Evolutionary conservation across 2,329 filamentous ascomycete genomes (phyloP).

Genomic region (Exophiala alcalophila): DNA sequence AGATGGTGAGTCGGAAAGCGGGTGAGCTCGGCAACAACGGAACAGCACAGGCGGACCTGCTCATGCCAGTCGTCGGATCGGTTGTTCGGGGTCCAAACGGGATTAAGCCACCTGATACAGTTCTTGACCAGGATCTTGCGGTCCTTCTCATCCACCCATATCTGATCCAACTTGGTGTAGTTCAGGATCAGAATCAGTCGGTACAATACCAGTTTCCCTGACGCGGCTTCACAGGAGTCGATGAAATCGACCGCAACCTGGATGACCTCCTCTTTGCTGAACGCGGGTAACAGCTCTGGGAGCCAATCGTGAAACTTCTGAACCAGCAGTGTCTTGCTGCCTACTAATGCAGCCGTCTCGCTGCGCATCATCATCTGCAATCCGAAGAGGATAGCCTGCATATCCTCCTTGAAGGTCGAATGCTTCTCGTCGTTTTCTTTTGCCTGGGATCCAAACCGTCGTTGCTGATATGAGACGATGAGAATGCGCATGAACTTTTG

Average conservation of each 20-base stretch:
- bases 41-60: conserved; percentile 89
- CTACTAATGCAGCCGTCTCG: conserved; percentile 77
- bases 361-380: conserved; percentile 89
- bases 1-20: conserved; percentile 75
- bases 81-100: conserved; percentile 80
- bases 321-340: conserved; percentile 89
- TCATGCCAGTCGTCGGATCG: conserved; percentile 86
- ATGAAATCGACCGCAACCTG: conserved; percentile 91
- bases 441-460: conserved; percentile 67
- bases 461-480: conserved; percentile 80
- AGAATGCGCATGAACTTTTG: conserved; percentile 91
- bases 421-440: conserved; percentile 39
- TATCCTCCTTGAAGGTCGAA: conserved; percentile 72
- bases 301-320: conserved; percentile 98
- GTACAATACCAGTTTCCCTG: conserved; percentile 87
- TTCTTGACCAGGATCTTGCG: conserved; percentile 71
- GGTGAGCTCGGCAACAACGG: conserved; percentile 82
- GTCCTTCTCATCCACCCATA: conserved; percentile 78
- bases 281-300: conserved; percentile 76
- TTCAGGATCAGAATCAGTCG: conserved; percentile 92
- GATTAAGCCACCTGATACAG: conserved; percentile 84
- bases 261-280: conserved; percentile 79
- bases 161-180: conserved; percentile 69
- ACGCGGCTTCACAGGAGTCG: conserved; percentile 81
- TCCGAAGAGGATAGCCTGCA: conserved; percentile 84